Evolutionary conservation across 2,329 filamentous ascomycete genomes (phyloP).

Genomic region (Colletotrichum tofieldiae): DNA sequence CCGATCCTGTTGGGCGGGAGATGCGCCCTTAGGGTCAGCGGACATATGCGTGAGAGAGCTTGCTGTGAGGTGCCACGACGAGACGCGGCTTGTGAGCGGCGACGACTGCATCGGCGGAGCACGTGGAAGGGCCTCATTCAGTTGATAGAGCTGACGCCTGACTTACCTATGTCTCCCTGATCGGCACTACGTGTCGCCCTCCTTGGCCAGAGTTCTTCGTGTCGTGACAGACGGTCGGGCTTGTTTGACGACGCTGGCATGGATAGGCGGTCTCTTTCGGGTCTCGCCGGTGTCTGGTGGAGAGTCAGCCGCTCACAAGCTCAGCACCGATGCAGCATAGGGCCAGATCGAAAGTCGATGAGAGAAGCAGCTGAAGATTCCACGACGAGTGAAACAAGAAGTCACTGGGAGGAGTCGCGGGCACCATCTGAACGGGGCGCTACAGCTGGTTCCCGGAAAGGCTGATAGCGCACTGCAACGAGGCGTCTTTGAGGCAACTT

Average conservation of each 20-base stretch:
- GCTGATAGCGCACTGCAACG: slow-evolving; percentile 35
- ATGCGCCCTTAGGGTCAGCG: slow-evolving; percentile 26
- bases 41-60: slow-evolving; percentile 28
- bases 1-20: slow-evolving; percentile 39
- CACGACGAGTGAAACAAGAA: slow-evolving; percentile 34
- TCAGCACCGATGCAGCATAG: not conserved
- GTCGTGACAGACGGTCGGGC: slow-evolving; percentile 4
- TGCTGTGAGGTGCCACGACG: slow-evolving; percentile 42
- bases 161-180: slow-evolving; percentile 8
- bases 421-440: slow-evolving; percentile 38
- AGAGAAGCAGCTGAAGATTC: slow-evolving; percentile 36
- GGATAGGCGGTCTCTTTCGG: slow-evolving; percentile 12
- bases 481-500: slow-evolving; percentile 38
- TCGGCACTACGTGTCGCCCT: slow-evolving; percentile 7
- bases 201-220: not conserved
- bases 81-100: slow-evolving; percentile 30
- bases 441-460: slow-evolving; percentile 40
- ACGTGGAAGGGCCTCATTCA: slow-evolving; percentile 35
- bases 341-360: not conserved
- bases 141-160: not conserved
- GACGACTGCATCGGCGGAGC: slow-evolving; percentile 21
- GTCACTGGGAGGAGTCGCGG: slow-evolving; percentile 32
- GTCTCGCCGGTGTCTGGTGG: slow-evolving; percentile 34
- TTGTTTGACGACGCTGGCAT: slow-evolving; percentile 19
- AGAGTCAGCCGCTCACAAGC: slow-evolving; percentile 19